phyloP scores from a whole-genome alignment of 225 moss, liverwort and hornwort genomes.

The Pseudoscleropodium purum region DNA sequence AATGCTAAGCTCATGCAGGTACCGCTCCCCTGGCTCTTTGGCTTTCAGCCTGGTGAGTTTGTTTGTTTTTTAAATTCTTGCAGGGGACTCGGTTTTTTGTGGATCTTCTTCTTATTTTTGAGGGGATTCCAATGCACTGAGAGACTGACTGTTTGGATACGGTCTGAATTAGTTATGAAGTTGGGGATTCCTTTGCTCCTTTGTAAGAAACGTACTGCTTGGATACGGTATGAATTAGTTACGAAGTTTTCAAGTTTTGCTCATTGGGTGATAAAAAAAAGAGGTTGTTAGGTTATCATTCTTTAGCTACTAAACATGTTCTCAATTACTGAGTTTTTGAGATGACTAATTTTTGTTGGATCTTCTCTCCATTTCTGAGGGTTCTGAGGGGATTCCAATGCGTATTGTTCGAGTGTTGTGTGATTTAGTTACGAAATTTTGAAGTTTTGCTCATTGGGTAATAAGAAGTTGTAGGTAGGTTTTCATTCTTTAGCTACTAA shows the following conservation, averaged over 20 bases:
- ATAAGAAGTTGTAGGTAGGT: neutral
- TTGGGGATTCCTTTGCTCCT: neutral
- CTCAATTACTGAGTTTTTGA: neutral
- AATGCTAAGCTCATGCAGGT: constrained; percentile 49
- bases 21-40: neutral
- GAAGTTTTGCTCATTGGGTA: neutral
- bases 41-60: neutral
- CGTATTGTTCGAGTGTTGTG: neutral
- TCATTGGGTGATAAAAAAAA: neutral
- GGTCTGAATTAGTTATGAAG: neutral
- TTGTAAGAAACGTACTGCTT: neutral
- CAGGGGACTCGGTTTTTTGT: neutral
- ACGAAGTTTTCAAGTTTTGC: neutral
- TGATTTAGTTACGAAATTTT: neutral
- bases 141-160: neutral
- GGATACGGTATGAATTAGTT: neutral
- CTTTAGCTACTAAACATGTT: neutral
- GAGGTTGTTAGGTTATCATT: neutral
- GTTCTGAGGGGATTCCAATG: neutral
- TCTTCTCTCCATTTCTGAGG: neutral
- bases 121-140: neutral
- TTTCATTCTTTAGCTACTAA: neutral
- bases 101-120: neutral
- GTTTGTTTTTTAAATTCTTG: neutral
- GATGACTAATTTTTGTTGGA: neutral